These are phyloP conservation scores for Diospyros lotus DNA, from an alignment of 148 eudicot genomes.

Conservation along the genomic window DNA sequence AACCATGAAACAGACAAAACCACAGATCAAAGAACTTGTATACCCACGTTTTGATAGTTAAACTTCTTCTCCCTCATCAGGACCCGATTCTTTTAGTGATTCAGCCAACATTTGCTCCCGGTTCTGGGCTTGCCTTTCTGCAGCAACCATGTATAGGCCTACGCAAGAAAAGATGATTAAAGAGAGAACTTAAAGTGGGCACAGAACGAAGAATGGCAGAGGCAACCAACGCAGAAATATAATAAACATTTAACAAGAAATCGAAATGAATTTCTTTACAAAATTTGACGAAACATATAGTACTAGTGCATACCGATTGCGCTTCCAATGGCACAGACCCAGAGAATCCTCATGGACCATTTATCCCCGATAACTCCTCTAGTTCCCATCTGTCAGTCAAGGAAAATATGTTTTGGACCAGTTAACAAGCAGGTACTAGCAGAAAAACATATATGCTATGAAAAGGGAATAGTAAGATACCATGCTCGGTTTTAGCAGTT, in stretches of 20 bases:
- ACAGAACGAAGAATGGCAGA: not conserved
- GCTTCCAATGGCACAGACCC: slow-evolving; percentile 85
- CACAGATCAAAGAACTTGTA: too few species aligned
- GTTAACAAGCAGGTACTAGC: not conserved
- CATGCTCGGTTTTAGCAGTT: too few species aligned
- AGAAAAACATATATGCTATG: too few species aligned
- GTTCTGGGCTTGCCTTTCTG: slow-evolving; percentile 66
- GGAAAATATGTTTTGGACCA: not conserved
- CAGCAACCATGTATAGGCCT: slow-evolving; percentile 83
- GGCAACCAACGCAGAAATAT: not conserved
- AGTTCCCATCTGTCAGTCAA: slow-evolving; percentile 36
- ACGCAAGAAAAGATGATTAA: not conserved
- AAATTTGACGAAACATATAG: not conserved
- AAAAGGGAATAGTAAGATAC: too few species aligned
- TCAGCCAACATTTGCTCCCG: slow-evolving; percentile 51
- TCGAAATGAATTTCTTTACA: not conserved
- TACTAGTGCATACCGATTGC: slow-evolving; percentile 42
- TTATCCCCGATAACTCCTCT: slow-evolving; percentile 76
- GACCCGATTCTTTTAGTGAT: slow-evolving; percentile 30
- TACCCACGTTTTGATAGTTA: not conserved
- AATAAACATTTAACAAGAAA: not conserved
- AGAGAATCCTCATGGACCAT: slow-evolving; percentile 84
- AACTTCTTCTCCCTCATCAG: slow-evolving; percentile 19
- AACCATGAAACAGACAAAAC: too few species aligned
- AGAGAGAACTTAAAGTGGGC: not conserved